Base-by-base conservation (phyloP, 2,329 filamentous ascomycete species). In the Talaromyces sp. region DNA sequence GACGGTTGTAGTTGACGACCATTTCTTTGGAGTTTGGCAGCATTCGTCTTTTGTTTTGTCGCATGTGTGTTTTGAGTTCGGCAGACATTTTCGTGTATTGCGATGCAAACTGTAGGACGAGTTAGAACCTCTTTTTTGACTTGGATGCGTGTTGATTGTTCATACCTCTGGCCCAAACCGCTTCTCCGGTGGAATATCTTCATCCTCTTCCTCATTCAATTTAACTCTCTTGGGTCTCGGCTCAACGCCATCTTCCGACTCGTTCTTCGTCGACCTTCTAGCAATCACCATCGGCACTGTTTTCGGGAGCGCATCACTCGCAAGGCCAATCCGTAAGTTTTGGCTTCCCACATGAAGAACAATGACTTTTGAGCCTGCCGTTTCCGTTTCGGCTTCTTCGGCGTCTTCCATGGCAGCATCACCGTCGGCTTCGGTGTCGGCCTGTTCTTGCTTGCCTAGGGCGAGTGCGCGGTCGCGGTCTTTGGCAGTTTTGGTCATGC, bases 11-110 rank as follows among this genome's bases (percentile, higher is more conserved):
- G 69, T 96, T 97, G 63, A 92, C 85, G 1, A 97, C 93, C 59
- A 97, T 80, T 69, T 99, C 94, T 73, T 96, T 96, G 0, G 92
- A 97, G 70, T 97, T 97, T n/a, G 94, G 94, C 52, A 97, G 77
- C 15, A 97, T 92, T 71, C 96, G 89, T 69, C 91, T 87, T 80
- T 97, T 97, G 76, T 96, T 96, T 64, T 86, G 84, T 61, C 93
- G 87, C 89, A 97, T 96, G 53, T 91, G 89, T 2, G 87, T 78
- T 75, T 96, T 96, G 61, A 99, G 84, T 45, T 97, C 92, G 56
- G 86, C 85, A 60, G 85, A 89, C 87, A 94, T 89, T 68, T 87
- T 88, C 58, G 84, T 84, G 74, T 92, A 97, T 69, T 83, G 80
- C 48, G 79, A 79, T 31, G 82, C 79, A 65, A 85, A 86, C 76